phyloP scores from a whole-genome alignment of 208 protist genomes.

The Acanthamoeba rhysodes region DNA sequence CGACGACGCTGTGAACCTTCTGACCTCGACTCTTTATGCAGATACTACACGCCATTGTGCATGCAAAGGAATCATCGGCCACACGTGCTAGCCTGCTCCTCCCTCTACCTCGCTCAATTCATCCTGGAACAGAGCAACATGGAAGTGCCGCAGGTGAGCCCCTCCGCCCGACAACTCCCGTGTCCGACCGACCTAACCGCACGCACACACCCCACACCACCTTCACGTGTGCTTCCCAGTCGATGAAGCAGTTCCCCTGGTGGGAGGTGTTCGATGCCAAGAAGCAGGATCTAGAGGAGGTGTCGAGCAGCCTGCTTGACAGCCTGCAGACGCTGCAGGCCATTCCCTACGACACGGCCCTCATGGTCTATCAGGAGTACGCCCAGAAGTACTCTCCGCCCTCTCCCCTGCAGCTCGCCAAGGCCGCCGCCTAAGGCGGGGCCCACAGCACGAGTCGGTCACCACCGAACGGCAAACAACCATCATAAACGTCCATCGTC shows the following conservation, averaged over 20 bases:
- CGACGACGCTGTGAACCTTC: background rate
- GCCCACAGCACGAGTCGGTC: no score
- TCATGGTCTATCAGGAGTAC: conserved; percentile 60
- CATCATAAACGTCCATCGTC: no score
- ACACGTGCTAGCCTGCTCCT: conserved; percentile 36
- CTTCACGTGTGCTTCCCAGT: background rate
- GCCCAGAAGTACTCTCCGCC: conserved; percentile 63
- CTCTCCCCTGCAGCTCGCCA: conserved; percentile 26
- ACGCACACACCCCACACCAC: no score
- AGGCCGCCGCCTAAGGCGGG: background rate
- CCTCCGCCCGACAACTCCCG: background rate
- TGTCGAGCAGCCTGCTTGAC: conserved; percentile 30
- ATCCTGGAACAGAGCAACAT: conserved; percentile 62
- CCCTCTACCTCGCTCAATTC: conserved; percentile 49
- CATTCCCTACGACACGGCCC: conserved; percentile 44
- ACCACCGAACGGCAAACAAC: background rate
- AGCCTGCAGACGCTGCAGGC: background rate
- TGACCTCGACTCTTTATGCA: background rate
- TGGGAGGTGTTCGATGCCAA: conserved; percentile 27
- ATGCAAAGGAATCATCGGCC: conserved; percentile 21
- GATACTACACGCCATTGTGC: conserved; percentile 59
- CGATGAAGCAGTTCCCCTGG: conserved; percentile 47
- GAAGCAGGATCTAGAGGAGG: conserved; percentile 46
- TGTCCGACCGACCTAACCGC: no score
- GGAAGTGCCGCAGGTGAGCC: conserved; percentile 27